phyloP scores from a whole-genome alignment of 1,139 yeast species.

The Blastobotrys apis region DNA sequence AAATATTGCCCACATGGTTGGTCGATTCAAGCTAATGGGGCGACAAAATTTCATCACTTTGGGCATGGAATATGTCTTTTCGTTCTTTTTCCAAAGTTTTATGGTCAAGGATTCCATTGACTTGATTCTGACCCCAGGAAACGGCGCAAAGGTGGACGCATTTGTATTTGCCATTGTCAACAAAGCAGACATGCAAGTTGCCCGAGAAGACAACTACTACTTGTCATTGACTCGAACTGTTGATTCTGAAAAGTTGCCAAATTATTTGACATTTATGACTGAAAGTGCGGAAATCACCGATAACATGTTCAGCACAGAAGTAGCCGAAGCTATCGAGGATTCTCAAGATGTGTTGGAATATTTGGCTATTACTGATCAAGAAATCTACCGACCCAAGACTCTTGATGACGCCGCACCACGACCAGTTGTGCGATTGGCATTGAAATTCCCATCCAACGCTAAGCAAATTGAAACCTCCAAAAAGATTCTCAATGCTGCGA shows the following conservation, averaged over 20 bases:
- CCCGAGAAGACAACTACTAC: slow-evolving; percentile 73
- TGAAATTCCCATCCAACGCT: slow-evolving; percentile 46
- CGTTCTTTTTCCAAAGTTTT: slow-evolving; percentile 50
- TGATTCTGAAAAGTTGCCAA: slow-evolving; percentile 67
- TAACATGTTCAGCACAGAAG: slow-evolving; percentile 50
- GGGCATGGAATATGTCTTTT: slow-evolving; percentile 51
- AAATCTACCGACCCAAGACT: slow-evolving; percentile 56
- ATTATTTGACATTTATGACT: slow-evolving; percentile 76
- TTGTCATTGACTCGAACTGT: slow-evolving; percentile 80
- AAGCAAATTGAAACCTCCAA: slow-evolving; percentile 47
- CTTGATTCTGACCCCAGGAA: slow-evolving; percentile 57
- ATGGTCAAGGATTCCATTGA: slow-evolving; percentile 44
- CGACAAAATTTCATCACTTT: slow-evolving; percentile 76
- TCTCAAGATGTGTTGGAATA: slow-evolving; percentile 45
- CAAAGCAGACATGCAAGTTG: slow-evolving; percentile 74
- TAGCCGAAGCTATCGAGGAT: slow-evolving; percentile 43
- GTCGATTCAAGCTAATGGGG: slow-evolving; percentile 62
- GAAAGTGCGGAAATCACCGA: slow-evolving; percentile 82
- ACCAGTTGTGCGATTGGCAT: slow-evolving; percentile 52
- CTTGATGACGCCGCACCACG: slow-evolving; percentile 50
- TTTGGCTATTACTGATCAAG: slow-evolving; percentile 80
- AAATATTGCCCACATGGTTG: slow-evolving; percentile 60
- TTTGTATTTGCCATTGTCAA: slow-evolving; percentile 82
- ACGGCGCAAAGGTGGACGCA: slow-evolving; percentile 48
- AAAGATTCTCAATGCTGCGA: slow-evolving; percentile 48